Evolutionary conservation across 2,329 filamentous ascomycete genomes (phyloP).

Genomic region (Colletotrichum camelliae): DNA sequence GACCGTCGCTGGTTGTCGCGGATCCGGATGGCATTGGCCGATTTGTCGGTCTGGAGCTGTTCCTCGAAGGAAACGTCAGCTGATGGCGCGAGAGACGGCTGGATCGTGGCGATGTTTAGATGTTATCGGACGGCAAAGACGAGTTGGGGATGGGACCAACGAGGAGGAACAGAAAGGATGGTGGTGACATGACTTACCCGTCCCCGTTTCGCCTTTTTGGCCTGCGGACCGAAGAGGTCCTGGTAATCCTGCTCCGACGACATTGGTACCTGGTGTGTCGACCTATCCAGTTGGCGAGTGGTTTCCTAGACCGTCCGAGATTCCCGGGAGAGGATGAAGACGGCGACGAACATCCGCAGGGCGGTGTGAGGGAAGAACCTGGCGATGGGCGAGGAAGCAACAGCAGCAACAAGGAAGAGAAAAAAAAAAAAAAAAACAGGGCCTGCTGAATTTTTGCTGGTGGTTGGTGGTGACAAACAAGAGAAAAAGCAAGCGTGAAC

Average conservation of each 20-base stretch:
- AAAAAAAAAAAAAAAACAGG: neutral
- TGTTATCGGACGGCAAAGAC: neutral
- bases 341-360: slow-evolving; percentile 6
- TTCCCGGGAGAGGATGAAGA: neutral
- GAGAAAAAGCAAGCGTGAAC: neutral
- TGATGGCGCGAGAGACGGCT: neutral
- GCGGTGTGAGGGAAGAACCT: slow-evolving; percentile 12
- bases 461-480: slow-evolving; percentile 20
- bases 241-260: slow-evolving; percentile 20
- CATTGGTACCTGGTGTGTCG: neutral
- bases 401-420: neutral
- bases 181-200: slow-evolving; percentile 16
- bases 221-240: slow-evolving; percentile 21
- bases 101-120: neutral
- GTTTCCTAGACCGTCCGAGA: slow-evolving; percentile 3
- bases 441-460: slow-evolving; percentile 8
- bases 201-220: slow-evolving; percentile 22
- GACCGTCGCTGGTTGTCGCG: slow-evolving; percentile 60
- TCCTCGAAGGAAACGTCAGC: slow-evolving; percentile 12
- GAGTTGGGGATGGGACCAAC: neutral
- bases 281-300: neutral
- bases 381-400: neutral
- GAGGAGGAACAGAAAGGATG: neutral
- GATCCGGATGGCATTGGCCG: slow-evolving; percentile 37
- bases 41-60: slow-evolving; percentile 22